Evolutionary conservation across 1,284 basidiomycete genomes (phyloP).

Genomic region (Fomitopsis schrenkii): DNA sequence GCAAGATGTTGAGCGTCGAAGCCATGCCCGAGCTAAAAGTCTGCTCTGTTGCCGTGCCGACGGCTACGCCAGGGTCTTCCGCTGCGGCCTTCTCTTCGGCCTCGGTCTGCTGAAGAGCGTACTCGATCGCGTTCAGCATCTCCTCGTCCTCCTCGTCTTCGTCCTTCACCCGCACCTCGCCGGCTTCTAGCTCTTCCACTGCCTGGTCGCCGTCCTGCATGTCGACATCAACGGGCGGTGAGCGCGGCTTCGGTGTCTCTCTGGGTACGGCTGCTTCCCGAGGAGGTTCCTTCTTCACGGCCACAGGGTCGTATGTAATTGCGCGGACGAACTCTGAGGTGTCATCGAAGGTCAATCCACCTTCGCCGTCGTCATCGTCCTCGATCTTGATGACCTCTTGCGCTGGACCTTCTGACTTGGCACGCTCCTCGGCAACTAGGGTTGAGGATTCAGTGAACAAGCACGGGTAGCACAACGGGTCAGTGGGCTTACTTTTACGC

Average conservation of each 20-base stretch:
- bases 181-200: constrained; percentile 76
- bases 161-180: constrained; percentile 73
- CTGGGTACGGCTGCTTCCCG: constrained; percentile 31
- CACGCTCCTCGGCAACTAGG: constrained; percentile 65
- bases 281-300: constrained; percentile 47
- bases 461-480: not conserved
- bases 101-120: constrained; percentile 57
- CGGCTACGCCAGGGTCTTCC: constrained; percentile 29
- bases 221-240: constrained; percentile 49
- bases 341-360: constrained; percentile 88
- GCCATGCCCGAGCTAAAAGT: constrained; percentile 82
- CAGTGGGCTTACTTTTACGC: constrained; percentile 57
- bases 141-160: constrained; percentile 69
- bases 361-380: constrained; percentile 52
- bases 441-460: constrained; percentile 7
- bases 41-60: constrained; percentile 69
- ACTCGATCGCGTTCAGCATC: constrained; percentile 72
- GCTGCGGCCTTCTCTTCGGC: constrained; percentile 42
- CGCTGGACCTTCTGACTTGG: constrained; percentile 44
- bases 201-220: constrained; percentile 60
- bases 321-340: constrained; percentile 96
- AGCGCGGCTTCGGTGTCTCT: constrained; percentile 34
- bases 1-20: constrained; percentile 82
- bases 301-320: constrained; percentile 64
- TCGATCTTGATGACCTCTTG: constrained; percentile 52